Conservation (phyloP, 73 alveolate genomes). For the Effrenium voratum region DNA sequence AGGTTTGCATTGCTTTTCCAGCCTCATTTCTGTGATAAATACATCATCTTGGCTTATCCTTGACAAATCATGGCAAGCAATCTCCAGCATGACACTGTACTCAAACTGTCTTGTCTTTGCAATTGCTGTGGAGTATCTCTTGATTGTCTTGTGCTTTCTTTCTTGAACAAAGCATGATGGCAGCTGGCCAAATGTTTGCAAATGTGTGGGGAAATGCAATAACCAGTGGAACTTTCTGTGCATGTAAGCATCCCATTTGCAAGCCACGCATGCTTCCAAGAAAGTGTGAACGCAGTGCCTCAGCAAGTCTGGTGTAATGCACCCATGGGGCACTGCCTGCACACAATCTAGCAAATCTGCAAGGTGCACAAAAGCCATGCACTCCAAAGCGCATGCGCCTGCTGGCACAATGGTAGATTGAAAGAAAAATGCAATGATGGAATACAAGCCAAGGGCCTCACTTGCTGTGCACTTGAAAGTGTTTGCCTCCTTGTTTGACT, state of each 20-base stretch:
- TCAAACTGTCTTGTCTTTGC: neutral
- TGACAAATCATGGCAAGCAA: slow-evolving; percentile 10
- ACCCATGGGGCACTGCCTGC: neutral
- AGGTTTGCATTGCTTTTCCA: neutral
- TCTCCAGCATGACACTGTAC: neutral
- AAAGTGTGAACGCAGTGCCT: neutral
- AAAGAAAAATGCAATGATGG: neutral
- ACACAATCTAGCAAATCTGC: neutral
- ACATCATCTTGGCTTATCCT: too few species aligned
- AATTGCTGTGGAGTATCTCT: neutral
- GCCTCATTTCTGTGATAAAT: neutral
- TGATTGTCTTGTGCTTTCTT: slow-evolving; percentile 14
- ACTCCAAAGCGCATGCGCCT: neutral
- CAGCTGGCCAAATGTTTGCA: neutral
- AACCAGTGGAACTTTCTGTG: slow-evolving; percentile 26
- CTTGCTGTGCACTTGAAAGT: slow-evolving; percentile 1
- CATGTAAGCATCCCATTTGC: neutral
- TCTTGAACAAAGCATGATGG: slow-evolving; percentile 26
- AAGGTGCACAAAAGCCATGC: neutral
- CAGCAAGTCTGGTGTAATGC: neutral
- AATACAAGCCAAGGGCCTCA: neutral
- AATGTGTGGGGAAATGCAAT: neutral
- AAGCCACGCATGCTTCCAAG: too few species aligned
- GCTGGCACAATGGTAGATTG: neutral
- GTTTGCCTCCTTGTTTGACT: neutral